These are phyloP conservation scores for Cylindrotheca closterium DNA, from an alignment of 108 stramenopile genomes.

Conservation along the genomic window DNA sequence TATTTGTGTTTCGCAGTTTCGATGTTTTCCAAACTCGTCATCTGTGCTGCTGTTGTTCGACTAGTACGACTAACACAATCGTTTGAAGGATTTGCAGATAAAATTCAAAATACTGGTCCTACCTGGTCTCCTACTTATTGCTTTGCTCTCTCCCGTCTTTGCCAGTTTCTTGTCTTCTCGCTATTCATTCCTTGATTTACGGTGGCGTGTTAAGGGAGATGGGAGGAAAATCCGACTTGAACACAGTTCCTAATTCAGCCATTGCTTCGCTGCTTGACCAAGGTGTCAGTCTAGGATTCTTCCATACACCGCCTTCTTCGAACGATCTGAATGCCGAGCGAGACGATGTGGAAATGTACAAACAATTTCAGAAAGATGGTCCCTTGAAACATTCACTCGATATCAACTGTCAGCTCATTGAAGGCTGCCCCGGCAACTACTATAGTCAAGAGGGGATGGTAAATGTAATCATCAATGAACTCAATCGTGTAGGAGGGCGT, in stretches of 20 bases:
- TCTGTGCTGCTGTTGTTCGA: not conserved
- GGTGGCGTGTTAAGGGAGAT: too few relatives aligned
- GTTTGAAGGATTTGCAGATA: too few relatives aligned
- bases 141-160: too few relatives aligned
- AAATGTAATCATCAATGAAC: not conserved
- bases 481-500: not conserved
- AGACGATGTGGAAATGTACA: not conserved
- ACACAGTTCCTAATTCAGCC: too few relatives aligned
- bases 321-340: not conserved
- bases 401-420: not conserved
- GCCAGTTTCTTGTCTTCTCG: too few relatives aligned
- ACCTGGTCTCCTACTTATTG: too few relatives aligned
- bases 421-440: not conserved
- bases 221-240: too few relatives aligned
- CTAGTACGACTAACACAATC: not conserved
- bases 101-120: too few relatives aligned
- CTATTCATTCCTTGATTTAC: too few relatives aligned
- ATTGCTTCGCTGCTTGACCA: too few relatives aligned
- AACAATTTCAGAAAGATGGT: not conserved
- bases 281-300: not conserved
- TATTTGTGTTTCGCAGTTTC: too few relatives aligned
- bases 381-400: not conserved
- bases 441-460: constrained; percentile 7
- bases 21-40: not conserved
- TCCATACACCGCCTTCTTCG: not conserved